Percentiles rank a stretch among this genome's conserved stretches.
These are phyloP conservation scores for Dacryopinax primogenitus DNA, from an alignment of 768 basidiomycete genomes.

Conservation along the genomic window DNA sequence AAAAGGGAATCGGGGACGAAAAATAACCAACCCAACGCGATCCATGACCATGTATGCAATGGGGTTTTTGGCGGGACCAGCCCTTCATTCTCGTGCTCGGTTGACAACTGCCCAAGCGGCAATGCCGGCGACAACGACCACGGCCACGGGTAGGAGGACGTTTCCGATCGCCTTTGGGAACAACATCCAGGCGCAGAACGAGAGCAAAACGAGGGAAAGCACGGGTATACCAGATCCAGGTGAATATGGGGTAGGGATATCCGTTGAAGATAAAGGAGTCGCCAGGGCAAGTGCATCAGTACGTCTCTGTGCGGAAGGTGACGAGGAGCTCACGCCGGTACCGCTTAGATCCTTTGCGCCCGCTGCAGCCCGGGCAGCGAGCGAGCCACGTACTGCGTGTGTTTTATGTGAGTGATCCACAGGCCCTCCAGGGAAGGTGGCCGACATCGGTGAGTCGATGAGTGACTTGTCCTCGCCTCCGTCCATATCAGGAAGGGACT, in stretches of 20 bases:
- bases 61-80: not conserved
- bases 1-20: not conserved
- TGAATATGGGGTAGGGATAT: not conserved
- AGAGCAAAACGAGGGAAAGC: not conserved
- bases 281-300: not conserved
- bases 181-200: not conserved
- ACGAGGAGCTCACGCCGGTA: constrained; percentile 4
- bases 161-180: constrained; percentile 3
- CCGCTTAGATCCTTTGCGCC: constrained; percentile 7
- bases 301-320: constrained; percentile 8
- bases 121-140: not conserved
- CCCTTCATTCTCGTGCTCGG: constrained; percentile 7
- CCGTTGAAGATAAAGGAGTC: not conserved
- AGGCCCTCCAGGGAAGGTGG: not conserved
- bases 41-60: not conserved
- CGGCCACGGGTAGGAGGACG: not conserved
- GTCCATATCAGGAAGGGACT: not conserved
- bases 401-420: not conserved
- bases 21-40: constrained; percentile 2
- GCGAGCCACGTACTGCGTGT: too few species aligned
- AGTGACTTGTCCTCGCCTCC: not conserved
- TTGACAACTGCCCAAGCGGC: constrained; percentile 3
- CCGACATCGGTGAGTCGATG: not conserved
- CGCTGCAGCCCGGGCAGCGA: not conserved
- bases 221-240: not conserved